Conservation (phyloP, 1,284 basidiomycete genomes). For the Cerioporus squamosus region DNA sequence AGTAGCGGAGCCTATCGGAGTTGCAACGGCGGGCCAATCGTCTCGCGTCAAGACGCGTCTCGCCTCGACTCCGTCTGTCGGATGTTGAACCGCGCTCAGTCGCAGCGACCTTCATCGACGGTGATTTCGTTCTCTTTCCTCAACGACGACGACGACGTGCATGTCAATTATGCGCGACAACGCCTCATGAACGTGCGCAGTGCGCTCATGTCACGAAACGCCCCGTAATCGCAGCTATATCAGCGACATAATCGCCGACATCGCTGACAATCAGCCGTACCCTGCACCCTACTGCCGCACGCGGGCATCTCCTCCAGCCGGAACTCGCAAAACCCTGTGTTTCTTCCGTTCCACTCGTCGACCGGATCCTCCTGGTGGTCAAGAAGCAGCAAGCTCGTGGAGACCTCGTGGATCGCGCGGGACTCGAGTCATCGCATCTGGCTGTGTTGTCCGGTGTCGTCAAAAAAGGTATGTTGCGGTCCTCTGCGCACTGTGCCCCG, state of each 20-base stretch:
- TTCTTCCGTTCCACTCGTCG: not conserved
- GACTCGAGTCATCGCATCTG: conserved; percentile 15
- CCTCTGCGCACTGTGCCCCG: conserved; percentile 2
- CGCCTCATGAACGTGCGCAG: not conserved
- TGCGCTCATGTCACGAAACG: not conserved
- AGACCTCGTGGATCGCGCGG: not conserved
- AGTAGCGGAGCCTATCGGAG: no score
- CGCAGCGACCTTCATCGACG: no score
- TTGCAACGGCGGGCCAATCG: no score
- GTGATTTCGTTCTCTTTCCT: no score
- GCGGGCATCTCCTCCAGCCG: not conserved
- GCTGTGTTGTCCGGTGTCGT: conserved; percentile 10
- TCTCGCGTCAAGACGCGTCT: no score
- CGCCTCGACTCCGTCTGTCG: no score
- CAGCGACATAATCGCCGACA: conserved; percentile 16
- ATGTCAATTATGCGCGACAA: no score
- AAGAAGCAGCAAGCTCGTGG: not conserved
- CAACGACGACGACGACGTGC: no score
- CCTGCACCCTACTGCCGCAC: conserved; percentile 19
- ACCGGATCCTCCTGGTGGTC: no score
- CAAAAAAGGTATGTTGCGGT: conserved; percentile 21
- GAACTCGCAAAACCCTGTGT: not conserved
- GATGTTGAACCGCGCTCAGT: no score
- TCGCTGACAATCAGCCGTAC: conserved; percentile 18
- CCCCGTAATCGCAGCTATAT: conserved; percentile 2